Evolutionary conservation across 2,329 filamentous ascomycete genomes (phyloP).

Genomic region (Septoria linicola): DNA sequence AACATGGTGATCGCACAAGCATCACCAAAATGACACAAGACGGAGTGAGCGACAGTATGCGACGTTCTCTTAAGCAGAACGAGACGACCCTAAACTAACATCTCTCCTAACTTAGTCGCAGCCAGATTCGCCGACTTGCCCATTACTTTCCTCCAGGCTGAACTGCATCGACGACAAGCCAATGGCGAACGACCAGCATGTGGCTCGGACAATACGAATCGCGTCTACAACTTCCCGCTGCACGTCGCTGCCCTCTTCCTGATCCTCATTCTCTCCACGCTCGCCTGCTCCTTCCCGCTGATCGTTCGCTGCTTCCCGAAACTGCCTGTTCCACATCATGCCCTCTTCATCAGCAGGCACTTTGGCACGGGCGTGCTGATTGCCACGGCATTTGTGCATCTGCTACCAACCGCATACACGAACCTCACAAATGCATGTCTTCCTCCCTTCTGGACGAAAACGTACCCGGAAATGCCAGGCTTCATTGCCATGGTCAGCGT

Average conservation of each 20-base stretch:
- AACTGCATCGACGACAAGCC: slow-evolving; percentile 51
- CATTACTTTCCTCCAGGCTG: slow-evolving; percentile 48
- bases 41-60: slow-evolving; percentile 18
- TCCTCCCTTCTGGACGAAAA: slow-evolving; percentile 72
- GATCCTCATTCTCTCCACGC: slow-evolving; percentile 56
- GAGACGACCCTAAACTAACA: no score
- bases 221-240: slow-evolving; percentile 55
- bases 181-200: slow-evolving; percentile 50
- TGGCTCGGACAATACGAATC: slow-evolving; percentile 49
- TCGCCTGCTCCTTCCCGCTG: slow-evolving; percentile 62
- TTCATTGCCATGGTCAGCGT: slow-evolving; percentile 79
- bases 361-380: slow-evolving; percentile 59
- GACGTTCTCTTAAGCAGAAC: no score
- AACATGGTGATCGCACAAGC: slow-evolving; percentile 1
- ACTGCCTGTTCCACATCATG: slow-evolving; percentile 58
- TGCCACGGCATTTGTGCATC: slow-evolving; percentile 58
- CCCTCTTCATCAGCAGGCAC: slow-evolving; percentile 60
- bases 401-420: slow-evolving; percentile 63
- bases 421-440: slow-evolving; percentile 65
- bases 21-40: slow-evolving; percentile 22
- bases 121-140: slow-evolving; percentile 42
- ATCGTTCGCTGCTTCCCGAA: slow-evolving; percentile 59
- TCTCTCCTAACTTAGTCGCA: slow-evolving; percentile 15
- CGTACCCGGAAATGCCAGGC: slow-evolving; percentile 77
- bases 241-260: slow-evolving; percentile 60